Percentiles rank a stretch among this genome's conserved stretches.
Evolutionary conservation across 257 asterid species (phyloP).

Genomic region (Solanum dulcamara): DNA sequence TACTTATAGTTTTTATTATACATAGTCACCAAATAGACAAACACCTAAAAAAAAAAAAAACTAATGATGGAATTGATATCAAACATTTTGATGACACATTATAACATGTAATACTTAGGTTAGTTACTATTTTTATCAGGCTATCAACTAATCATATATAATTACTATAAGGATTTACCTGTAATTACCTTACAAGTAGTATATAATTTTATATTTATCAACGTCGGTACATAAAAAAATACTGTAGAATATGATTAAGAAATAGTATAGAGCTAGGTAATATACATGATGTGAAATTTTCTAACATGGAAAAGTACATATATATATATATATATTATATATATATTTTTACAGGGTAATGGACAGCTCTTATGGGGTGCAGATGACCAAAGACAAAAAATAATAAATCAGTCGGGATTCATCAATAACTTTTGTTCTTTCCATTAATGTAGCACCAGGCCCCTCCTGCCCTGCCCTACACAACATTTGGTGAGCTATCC

Average conservation of each 20-base stretch:
- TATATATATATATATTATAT: too few relatives aligned
- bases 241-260: background rate
- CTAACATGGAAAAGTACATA: background rate
- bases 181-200: background rate
- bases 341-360: conserved; percentile 30
- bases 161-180: background rate
- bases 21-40: background rate
- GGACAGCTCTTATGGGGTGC: conserved; percentile 54
- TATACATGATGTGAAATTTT: background rate
- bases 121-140: background rate
- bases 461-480: conserved; percentile 15
- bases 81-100: background rate
- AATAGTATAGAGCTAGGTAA: background rate
- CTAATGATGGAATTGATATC: background rate
- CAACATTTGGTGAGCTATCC: conserved; percentile 32
- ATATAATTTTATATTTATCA: background rate
- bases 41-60: background rate
- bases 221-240: background rate
- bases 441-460: conserved; percentile 22
- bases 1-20: background rate
- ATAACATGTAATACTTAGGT: background rate
- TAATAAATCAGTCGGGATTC: conserved; percentile 35
- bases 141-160: too few relatives aligned
- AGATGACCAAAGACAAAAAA: conserved; percentile 51
- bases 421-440: conserved; percentile 46